phyloP scores from a whole-genome alignment of 768 basidiomycete species.

The Neoboletus subvelutipes region DNA sequence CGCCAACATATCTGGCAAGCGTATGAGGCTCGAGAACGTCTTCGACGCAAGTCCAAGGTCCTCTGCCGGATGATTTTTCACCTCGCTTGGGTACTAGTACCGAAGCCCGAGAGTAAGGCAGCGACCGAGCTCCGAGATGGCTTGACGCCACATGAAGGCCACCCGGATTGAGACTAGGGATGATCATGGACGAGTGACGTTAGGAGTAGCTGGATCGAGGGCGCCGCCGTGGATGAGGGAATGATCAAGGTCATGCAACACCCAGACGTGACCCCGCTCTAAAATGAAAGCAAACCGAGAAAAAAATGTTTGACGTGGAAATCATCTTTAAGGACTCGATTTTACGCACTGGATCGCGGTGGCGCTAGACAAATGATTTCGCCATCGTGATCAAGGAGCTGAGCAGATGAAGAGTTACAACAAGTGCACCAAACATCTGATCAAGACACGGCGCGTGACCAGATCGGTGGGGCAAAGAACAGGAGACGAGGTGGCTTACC shows the following conservation, averaged over 20 bases:
- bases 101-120: neutral
- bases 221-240: neutral
- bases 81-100: neutral
- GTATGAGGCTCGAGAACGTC: neutral
- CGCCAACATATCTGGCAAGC: no score
- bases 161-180: neutral
- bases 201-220: neutral
- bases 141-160: neutral
- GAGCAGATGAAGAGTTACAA: no score
- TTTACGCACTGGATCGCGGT: neutral
- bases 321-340: neutral
- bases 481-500: neutral
- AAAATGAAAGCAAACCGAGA: neutral
- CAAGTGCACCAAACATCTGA: no score
- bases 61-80: neutral
- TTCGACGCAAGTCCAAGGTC: neutral
- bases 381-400: neutral
- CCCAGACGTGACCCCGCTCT: neutral
- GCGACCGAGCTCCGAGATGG: no score
- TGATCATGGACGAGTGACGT: neutral
- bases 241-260: neutral
- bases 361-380: neutral
- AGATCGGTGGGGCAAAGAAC: no score
- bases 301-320: neutral
- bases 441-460: no score